These are phyloP conservation scores for Pseudoturritis turrita DNA, from an alignment of 345 rosid genomes.

Conservation along the genomic window DNA sequence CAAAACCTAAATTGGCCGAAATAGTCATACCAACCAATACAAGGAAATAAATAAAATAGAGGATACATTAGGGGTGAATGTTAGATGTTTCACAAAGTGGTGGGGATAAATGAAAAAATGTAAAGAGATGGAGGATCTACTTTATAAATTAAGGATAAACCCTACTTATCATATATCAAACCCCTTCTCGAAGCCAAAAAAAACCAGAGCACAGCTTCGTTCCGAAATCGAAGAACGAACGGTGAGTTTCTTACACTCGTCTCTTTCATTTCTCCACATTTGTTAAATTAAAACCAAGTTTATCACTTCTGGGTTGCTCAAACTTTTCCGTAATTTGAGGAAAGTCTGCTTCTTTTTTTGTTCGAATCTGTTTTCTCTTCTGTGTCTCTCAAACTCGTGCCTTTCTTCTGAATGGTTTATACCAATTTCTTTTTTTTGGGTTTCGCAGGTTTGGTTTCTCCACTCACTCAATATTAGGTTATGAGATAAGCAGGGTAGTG, in stretches of 20 bases:
- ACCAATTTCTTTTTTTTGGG: background rate
- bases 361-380: background rate
- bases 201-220: background rate
- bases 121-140: background rate
- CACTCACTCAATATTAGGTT: background rate
- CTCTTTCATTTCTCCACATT: constrained; percentile 3
- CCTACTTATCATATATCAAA: constrained; percentile 26
- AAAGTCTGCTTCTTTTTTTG: background rate
- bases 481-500: background rate
- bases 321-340: background rate
- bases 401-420: background rate
- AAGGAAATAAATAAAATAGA: too few relatives aligned
- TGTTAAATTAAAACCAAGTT: background rate
- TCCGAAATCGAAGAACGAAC: constrained; percentile 3
- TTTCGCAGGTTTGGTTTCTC: constrained; percentile 10
- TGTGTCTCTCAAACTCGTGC: background rate
- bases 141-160: constrained; percentile 22
- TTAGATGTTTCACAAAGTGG: background rate
- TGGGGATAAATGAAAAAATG: background rate
- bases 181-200: background rate
- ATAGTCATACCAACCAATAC: too few relatives aligned
- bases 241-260: constrained; percentile 18
- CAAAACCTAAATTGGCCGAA: background rate
- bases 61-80: background rate
- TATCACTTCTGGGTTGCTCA: background rate